A percentile compares a stretch with the other conserved stretches of the same genome.
phyloP scores from a whole-genome alignment of 345 rosid genomes.

The Lumnitzera littorea region DNA sequence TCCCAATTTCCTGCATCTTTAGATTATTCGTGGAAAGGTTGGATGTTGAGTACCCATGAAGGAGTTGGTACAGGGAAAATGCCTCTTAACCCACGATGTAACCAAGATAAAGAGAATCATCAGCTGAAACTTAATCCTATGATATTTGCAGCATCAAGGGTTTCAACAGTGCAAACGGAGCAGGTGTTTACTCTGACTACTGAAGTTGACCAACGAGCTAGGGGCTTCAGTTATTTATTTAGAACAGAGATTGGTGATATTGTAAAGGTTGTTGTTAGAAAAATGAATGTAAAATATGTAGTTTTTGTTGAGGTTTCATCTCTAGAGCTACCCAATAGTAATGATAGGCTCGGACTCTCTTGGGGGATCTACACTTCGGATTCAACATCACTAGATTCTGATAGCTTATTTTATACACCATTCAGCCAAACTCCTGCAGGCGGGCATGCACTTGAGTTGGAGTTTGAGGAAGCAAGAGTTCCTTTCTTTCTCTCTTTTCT shows the following conservation, averaged over 20 bases:
- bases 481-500: slow-evolving; percentile 76
- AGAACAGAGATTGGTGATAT: slow-evolving; percentile 66
- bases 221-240: slow-evolving; percentile 46
- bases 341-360: slow-evolving; percentile 34
- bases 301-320: slow-evolving; percentile 60
- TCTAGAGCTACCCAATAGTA: slow-evolving; percentile 23
- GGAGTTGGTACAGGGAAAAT: slow-evolving; percentile 20
- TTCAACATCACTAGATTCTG: slow-evolving; percentile 45
- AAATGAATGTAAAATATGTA: slow-evolving; percentile 39
- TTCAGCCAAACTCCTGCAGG: slow-evolving; percentile 35
- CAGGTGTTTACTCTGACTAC: slow-evolving; percentile 17
- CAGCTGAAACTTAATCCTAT: slow-evolving; percentile 15
- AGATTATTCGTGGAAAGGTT: slow-evolving; percentile 15
- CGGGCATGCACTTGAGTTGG: slow-evolving; percentile 44
- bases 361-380: slow-evolving; percentile 74
- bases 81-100: slow-evolving; percentile 14
- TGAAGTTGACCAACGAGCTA: slow-evolving; percentile 31
- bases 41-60: slow-evolving; percentile 12
- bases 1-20: slow-evolving; percentile 26
- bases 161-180: slow-evolving; percentile 39
- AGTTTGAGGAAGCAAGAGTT: slow-evolving; percentile 53
- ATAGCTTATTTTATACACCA: slow-evolving; percentile 26
- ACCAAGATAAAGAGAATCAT: slow-evolving; percentile 12
- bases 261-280: slow-evolving; percentile 53
- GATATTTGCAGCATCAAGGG: slow-evolving; percentile 38